These are phyloP conservation scores for Eutrema japonicum DNA, from an alignment of 345 rosid species.

Conservation along the genomic window DNA sequence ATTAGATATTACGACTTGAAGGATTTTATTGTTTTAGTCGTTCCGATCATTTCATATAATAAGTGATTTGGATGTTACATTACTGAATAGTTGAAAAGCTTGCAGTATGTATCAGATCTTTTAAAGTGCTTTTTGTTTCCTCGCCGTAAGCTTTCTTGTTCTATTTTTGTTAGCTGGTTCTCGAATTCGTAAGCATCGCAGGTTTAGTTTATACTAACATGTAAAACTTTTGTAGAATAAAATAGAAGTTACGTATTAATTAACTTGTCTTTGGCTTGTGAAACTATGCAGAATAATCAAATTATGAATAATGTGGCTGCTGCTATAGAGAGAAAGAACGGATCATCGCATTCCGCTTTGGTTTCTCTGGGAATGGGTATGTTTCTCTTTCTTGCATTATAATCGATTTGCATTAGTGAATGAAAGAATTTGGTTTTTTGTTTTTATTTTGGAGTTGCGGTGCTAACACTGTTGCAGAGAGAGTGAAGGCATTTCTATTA, in stretches of 20 bases:
- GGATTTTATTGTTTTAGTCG: too few relatives aligned
- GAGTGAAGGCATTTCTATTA: constrained; percentile 91
- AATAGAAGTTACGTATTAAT: background rate
- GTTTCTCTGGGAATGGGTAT: constrained; percentile 85
- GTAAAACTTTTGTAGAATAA: too few relatives aligned
- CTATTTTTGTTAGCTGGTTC: too few relatives aligned
- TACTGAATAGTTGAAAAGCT: too few relatives aligned
- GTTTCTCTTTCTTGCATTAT: constrained; percentile 7
- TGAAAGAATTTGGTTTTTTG: background rate
- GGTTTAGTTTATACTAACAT: too few relatives aligned
- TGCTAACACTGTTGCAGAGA: constrained; percentile 51
- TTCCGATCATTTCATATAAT: too few relatives aligned
- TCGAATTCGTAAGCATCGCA: too few relatives aligned
- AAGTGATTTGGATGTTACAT: too few relatives aligned
- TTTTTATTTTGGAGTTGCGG: background rate
- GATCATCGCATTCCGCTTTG: constrained; percentile 75
- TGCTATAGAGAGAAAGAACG: constrained; percentile 73
- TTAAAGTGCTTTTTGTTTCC: too few relatives aligned
- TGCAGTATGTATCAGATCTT: too few relatives aligned
- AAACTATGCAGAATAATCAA: constrained; percentile 49
- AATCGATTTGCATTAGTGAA: background rate
- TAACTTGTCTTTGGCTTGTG: constrained; percentile 15
- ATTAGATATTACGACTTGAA: too few relatives aligned
- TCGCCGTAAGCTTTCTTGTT: too few relatives aligned
- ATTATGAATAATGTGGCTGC: constrained; percentile 66